Conservation (phyloP, 805 yeast genomes). For the Nakazawaea ambrosiae region DNA sequence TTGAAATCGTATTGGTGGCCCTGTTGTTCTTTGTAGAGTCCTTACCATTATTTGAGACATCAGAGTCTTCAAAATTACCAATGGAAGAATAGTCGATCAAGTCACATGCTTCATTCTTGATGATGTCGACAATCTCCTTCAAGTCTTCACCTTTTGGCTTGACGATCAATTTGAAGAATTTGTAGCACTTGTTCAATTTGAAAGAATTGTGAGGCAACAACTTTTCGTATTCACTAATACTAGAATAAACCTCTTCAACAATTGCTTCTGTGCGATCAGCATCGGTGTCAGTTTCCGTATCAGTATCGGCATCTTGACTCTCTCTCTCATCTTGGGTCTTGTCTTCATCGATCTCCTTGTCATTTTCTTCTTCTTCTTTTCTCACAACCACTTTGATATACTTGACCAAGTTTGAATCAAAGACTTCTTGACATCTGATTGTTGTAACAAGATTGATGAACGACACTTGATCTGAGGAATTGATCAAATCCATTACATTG, state of each 20-base stretch:
- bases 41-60: conserved; percentile 1
- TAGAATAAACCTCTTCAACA: too few relatives aligned
- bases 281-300: conserved; percentile 2
- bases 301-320: too few relatives aligned
- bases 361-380: not conserved
- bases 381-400: not conserved
- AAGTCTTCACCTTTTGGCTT: conserved; percentile 17
- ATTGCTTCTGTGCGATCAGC: conserved; percentile 7
- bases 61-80: conserved; percentile 6
- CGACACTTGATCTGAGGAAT: conserved; percentile 4
- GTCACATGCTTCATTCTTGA: conserved; percentile 18
- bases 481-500: conserved; percentile 3
- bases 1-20: too few relatives aligned
- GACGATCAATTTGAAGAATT: conserved; percentile 21
- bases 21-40: too few relatives aligned
- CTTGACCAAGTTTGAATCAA: conserved; percentile 2
- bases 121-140: conserved; percentile 7
- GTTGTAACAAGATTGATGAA: conserved; percentile 3
- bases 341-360: not conserved
- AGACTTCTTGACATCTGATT: conserved; percentile 9
- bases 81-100: conserved; percentile 14
- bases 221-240: conserved; percentile 7
- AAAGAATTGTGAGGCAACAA: conserved; percentile 21
- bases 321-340: conserved; percentile 9
- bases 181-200: conserved; percentile 19